These are phyloP conservation scores for Alternaria ventricosa DNA, from an alignment of 2,329 filamentous ascomycete species.

Conservation along the genomic window DNA sequence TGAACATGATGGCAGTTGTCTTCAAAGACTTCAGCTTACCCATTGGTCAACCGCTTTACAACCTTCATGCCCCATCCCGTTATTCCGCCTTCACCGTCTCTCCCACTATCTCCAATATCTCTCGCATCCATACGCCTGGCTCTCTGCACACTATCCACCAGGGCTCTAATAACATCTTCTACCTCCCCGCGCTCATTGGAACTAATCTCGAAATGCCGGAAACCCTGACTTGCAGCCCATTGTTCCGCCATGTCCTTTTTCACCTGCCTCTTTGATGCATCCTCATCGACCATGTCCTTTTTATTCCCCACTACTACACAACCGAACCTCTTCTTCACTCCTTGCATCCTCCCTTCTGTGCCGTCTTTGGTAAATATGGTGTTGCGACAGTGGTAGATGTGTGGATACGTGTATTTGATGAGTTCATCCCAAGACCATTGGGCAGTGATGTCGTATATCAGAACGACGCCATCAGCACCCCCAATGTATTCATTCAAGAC, in stretches of 20 bases:
- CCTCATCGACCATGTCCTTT: constrained; percentile 18
- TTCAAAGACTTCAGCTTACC: not conserved
- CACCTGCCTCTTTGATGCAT: constrained; percentile 19
- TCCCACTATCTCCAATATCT: constrained; percentile 1
- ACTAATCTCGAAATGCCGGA: constrained; percentile 27
- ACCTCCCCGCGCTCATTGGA: constrained; percentile 12
- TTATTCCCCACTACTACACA: constrained; percentile 41
- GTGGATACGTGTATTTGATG: constrained; percentile 24
- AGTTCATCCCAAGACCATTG: constrained; percentile 28
- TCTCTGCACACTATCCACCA: constrained; percentile 22
- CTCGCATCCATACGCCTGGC: constrained; percentile 14
- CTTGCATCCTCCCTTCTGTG: not conserved
- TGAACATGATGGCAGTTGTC: not conserved
- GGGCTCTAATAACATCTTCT: constrained; percentile 17
- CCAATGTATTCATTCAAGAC: constrained; percentile 10
- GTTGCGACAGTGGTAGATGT: constrained; percentile 21
- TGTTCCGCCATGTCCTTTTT: constrained; percentile 21
- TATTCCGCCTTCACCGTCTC: not conserved
- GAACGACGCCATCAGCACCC: constrained; percentile 29
- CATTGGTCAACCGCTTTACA: not conserved
- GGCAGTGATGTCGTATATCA: constrained; percentile 40
- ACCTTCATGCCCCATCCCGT: not conserved
- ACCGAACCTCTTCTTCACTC: constrained; percentile 27
- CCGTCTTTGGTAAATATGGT: not conserved
- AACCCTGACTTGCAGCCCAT: constrained; percentile 34